Evolutionary conservation across 768 basidiomycete genomes (phyloP).

Genomic region (Infundibulicybe gibba): DNA sequence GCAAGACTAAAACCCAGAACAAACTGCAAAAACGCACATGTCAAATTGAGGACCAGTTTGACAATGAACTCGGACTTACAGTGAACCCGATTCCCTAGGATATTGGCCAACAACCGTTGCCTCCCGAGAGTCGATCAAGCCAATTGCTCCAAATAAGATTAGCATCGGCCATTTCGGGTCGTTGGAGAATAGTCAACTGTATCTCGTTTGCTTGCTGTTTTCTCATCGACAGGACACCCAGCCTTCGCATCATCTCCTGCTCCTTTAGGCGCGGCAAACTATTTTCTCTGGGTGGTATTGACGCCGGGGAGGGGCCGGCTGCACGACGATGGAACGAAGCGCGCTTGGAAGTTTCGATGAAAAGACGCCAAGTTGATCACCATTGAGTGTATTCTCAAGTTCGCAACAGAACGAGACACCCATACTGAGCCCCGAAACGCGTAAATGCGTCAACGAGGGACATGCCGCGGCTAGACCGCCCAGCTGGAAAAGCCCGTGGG

Average conservation of each 20-base stretch:
- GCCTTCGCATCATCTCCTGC: conserved; percentile 21
- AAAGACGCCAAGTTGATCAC: conserved; percentile 10
- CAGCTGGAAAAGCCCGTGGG: conserved; percentile 39
- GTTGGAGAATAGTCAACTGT: conserved; percentile 1
- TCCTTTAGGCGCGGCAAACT: conserved; percentile 16
- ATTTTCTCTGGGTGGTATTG: conserved; percentile 6
- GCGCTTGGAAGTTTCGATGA: conserved; percentile 20
- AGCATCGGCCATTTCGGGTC: conserved; percentile 2
- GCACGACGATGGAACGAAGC: conserved; percentile 18
- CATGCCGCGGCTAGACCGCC: conserved; percentile 33
- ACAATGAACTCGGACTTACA: too few species aligned
- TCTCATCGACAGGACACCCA: conserved; percentile 12
- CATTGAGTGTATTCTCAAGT: conserved; percentile 26
- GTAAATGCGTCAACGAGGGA: conserved; percentile 33
- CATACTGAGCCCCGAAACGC: conserved; percentile 37
- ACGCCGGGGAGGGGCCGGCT: conserved; percentile 18
- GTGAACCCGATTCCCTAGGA: too few species aligned
- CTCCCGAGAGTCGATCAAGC: conserved; percentile 12
- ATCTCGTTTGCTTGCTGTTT: conserved; percentile 4
- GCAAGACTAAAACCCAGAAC: too few species aligned
- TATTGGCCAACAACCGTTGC: conserved; percentile 8
- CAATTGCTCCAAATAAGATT: conserved; percentile 13
- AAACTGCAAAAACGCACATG: too few species aligned
- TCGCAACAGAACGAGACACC: conserved; percentile 40
- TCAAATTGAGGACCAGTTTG: too few species aligned